A percentile compares a stretch with the other conserved stretches of the same genome.
Evolutionary conservation across 2,329 filamentous ascomycete species (phyloP).

Genomic region (Colletotrichum orbiculare): DNA sequence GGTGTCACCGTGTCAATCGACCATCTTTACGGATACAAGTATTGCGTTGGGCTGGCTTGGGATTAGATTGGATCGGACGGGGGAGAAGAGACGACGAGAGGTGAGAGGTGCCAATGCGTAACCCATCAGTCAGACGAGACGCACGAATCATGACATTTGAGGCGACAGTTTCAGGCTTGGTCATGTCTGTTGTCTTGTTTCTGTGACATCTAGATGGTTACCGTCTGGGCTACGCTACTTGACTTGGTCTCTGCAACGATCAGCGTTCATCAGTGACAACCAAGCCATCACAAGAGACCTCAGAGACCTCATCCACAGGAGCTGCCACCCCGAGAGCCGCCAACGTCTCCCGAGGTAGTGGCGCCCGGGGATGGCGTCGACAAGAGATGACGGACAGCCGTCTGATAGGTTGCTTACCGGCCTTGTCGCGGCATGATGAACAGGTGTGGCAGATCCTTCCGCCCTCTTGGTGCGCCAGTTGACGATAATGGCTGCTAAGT

Average conservation of each 20-base stretch:
- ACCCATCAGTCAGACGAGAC: constrained; percentile 9
- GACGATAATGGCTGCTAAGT: constrained; percentile 11
- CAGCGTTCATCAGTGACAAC: too few relatives aligned
- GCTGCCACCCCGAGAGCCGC: not conserved
- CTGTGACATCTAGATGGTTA: not conserved
- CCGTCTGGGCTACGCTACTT: too few relatives aligned
- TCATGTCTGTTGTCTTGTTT: not conserved
- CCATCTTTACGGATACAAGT: not conserved
- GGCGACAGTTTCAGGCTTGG: not conserved
- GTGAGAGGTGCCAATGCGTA: constrained; percentile 1
- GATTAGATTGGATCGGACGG: not conserved
- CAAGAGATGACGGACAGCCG: not conserved
- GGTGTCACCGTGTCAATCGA: not conserved
- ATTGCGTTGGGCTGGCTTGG: constrained; percentile 12
- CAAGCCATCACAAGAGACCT: too few relatives aligned
- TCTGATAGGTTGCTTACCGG: constrained; percentile 31
- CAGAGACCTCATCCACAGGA: not conserved
- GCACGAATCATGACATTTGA: constrained; percentile 29
- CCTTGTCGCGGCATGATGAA: constrained; percentile 9
- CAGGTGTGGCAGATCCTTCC: constrained; percentile 31
- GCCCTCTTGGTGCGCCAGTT: constrained; percentile 13
- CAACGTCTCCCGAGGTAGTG: not conserved
- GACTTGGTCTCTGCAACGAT: too few relatives aligned
- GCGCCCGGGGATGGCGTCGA: not conserved
- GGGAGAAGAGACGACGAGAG: constrained; percentile 1